These are phyloP conservation scores for Thelonectria rubi DNA, from an alignment of 2,329 filamentous ascomycete genomes.

Conservation along the genomic window DNA sequence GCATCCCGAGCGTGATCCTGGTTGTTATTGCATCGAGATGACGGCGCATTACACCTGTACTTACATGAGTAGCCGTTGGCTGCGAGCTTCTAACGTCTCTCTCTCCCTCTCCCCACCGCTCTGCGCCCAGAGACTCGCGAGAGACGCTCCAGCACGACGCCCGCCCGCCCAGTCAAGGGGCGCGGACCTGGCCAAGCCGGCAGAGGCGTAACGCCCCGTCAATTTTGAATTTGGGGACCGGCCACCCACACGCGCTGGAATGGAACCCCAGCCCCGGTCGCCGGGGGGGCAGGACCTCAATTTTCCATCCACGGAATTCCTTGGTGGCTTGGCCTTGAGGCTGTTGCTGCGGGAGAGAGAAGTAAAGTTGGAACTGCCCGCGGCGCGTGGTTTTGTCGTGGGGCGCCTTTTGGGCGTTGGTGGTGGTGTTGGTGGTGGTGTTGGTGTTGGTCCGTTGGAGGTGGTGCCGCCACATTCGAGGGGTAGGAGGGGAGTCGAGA, in stretches of 20 bases:
- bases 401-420: constrained; percentile 1
- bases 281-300: neutral
- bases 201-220: constrained; percentile 34
- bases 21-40: constrained; percentile 7
- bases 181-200: constrained; percentile 34
- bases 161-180: constrained; percentile 15
- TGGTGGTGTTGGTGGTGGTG: neutral
- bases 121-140: neutral
- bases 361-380: neutral
- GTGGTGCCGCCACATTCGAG: constrained; percentile 15
- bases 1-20: constrained; percentile 17
- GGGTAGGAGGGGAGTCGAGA: neutral
- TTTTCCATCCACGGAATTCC: constrained; percentile 1
- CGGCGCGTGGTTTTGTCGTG: constrained; percentile 5
- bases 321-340: constrained; percentile 17
- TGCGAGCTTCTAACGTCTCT: neutral
- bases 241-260: constrained; percentile 26
- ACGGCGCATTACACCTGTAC: neutral
- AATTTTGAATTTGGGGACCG: constrained; percentile 19
- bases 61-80: neutral
- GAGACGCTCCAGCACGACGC: neutral
- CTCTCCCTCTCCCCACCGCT: neutral
- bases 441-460: neutral
- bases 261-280: constrained; percentile 7
- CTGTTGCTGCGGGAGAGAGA: constrained; percentile 10